A percentile compares a stretch with the other conserved stretches of the same genome.
These are phyloP conservation scores for Kwoniella dejecticola DNA, from an alignment of 768 basidiomycete species.

Conservation along the genomic window DNA sequence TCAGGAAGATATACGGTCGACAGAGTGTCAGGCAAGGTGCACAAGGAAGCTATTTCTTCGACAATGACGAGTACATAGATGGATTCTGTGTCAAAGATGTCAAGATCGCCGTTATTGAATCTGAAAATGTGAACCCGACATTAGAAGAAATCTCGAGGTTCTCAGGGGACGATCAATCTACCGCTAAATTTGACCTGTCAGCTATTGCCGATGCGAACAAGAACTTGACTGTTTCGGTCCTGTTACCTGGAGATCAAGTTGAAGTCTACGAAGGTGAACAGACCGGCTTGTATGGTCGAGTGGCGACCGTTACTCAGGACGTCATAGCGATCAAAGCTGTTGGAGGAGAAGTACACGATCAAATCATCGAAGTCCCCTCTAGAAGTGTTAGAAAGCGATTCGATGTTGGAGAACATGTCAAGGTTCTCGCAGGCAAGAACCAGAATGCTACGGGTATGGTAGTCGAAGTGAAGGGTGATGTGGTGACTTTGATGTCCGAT, in stretches of 20 bases:
- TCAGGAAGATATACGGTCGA: constrained; percentile 69
- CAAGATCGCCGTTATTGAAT: constrained; percentile 59
- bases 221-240: constrained; percentile 84
- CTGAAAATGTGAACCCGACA: constrained; percentile 90
- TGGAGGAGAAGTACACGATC: constrained; percentile 65
- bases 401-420: constrained; percentile 96
- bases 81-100: constrained; percentile 97
- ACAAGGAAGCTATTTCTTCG: constrained; percentile 71
- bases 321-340: constrained; percentile 77
- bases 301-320: constrained; percentile 84
- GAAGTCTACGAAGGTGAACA: constrained; percentile 98
- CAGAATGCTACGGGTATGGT: constrained; percentile 94
- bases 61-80: constrained; percentile 88
- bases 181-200: constrained; percentile 74
- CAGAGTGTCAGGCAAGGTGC: constrained; percentile 68
- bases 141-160: constrained; percentile 95
- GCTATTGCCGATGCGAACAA: constrained; percentile 89
- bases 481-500: constrained; percentile 92
- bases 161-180: constrained; percentile 67
- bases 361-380: constrained; percentile 58
- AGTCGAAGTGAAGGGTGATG: constrained; percentile 79
- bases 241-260: constrained; percentile 97
- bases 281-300: constrained; percentile 84
- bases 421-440: constrained; percentile 94
- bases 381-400: constrained; percentile 90